These are phyloP conservation scores for Astrocystis sublimbata DNA, from an alignment of 495 filamentous ascomycete genomes.

Conservation along the genomic window DNA sequence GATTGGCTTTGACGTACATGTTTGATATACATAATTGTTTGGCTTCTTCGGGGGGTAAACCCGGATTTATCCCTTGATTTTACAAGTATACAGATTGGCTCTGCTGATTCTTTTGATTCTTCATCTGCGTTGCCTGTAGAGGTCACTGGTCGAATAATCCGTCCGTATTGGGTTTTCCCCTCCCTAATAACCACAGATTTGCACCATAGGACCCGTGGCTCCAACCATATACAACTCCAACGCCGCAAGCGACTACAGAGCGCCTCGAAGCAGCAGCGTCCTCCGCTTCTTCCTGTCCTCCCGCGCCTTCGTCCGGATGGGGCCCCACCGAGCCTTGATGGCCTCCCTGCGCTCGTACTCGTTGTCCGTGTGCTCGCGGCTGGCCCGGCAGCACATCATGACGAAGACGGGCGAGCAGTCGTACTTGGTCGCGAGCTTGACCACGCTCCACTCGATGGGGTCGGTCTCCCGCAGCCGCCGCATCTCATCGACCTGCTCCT, in stretches of 20 bases:
- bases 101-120: no score
- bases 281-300: conserved; percentile 71
- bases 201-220: background rate
- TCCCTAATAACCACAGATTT: background rate
- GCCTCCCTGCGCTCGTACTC: conserved; percentile 50
- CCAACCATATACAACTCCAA: no score
- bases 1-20: background rate
- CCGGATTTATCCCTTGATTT: background rate
- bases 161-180: background rate
- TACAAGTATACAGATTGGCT: conserved; percentile 6
- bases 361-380: conserved; percentile 40
- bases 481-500: conserved; percentile 77
- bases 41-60: background rate
- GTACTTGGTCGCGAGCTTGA: conserved; percentile 69
- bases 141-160: background rate
- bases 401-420: conserved; percentile 78
- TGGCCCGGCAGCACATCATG: conserved; percentile 50
- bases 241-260: conserved; percentile 35
- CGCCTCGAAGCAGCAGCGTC: conserved; percentile 56
- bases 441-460: conserved; percentile 71
- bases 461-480: conserved; percentile 65
- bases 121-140: background rate
- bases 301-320: conserved; percentile 65
- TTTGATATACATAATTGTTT: conserved; percentile 11
- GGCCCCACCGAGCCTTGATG: conserved; percentile 72